Percentiles rank a stretch among this genome's conserved stretches.
Evolutionary conservation across 768 basidiomycete genomes (phyloP).

Genomic region (Pulveroboletus ravenelii): DNA sequence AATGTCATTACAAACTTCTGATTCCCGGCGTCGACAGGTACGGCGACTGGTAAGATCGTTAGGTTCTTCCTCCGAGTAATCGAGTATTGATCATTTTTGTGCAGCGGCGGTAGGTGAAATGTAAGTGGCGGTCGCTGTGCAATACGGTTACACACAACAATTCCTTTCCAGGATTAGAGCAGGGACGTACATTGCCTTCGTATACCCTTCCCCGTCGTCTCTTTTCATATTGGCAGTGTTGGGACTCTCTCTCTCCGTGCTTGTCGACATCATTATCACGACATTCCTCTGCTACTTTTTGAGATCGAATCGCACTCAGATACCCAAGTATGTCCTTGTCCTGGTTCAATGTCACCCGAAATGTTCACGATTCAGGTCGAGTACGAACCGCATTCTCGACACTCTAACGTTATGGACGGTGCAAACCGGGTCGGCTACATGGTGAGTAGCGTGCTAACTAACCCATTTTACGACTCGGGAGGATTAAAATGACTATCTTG

Average conservation of each 20-base stretch:
- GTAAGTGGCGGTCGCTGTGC: conserved; percentile 4
- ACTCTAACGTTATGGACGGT: conserved; percentile 19
- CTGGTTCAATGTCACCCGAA: too few relatives aligned
- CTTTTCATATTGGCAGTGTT: not conserved
- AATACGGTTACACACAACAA: not conserved
- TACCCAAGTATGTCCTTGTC: conserved; percentile 29
- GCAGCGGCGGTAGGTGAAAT: conserved; percentile 21
- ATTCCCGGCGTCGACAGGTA: conserved; percentile 3
- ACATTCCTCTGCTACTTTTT: conserved; percentile 40
- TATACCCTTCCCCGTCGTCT: conserved; percentile 4
- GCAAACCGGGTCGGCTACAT: conserved; percentile 22
- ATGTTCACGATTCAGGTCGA: not conserved
- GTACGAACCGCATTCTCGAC: conserved; percentile 21
- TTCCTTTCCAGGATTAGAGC: conserved; percentile 11
- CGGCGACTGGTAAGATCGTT: conserved; percentile 16
- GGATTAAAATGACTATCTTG: not conserved
- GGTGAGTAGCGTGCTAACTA: conserved; percentile 3
- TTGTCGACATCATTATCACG: conserved; percentile 45
- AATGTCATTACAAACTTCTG: not conserved
- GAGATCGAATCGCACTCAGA: conserved; percentile 32
- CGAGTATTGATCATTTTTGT: not conserved
- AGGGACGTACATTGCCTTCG: conserved; percentile 7
- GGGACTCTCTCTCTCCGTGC: conserved; percentile 42
- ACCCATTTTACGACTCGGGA: too few relatives aligned
- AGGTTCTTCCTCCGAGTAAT: not conserved